Base-by-base conservation (phyloP, 2,329 filamentous ascomycete genomes). In the Dothideomycetes sp. region DNA sequence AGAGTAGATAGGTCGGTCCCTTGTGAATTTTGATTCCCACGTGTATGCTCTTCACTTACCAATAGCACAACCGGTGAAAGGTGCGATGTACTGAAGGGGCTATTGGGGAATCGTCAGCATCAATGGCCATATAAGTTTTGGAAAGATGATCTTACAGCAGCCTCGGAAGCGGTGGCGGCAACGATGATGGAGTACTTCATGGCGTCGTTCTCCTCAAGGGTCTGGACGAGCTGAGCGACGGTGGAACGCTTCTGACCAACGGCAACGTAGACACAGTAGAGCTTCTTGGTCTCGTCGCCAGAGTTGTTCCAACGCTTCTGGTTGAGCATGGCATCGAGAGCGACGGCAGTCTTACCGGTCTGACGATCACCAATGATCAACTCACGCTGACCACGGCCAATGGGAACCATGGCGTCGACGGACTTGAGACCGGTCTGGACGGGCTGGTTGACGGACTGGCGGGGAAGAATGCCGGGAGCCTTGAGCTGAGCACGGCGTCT, bases 281-380 rank as follows among this genome's bases (percentile, higher is more conserved):
- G 86, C 81, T 98, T 98, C 83, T 95, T 89, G 65, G 68, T 71
- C 80, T 98, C 91, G 64, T 95, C 88, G 68, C 63, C 74, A 64
- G 69, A 60, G 80, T 98, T 98, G 80, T 98, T 98, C 89, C 89
- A 96, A 64, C 89, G 79, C 80, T 91, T 93, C 78, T 98, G 91
- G 83, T 98, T 98, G 50, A 98, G 82, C 58, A 98, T 96, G 68
- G 89, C 80, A 67, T 98, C 91, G 49, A 98, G 85, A 61, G 83
- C 89, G 65, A 98, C 89, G 61, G 91, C 91, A 64, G 91, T 98
- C 84, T 98, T 98, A 71, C 91, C 91, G 60, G 91, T 98, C 74
- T 98, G 91, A 87, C 91, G 91, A 68, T 98, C 91, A 76, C 91
- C 91, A 70, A 98, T 98, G 70, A 98, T 96, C 79, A 98, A 75